phyloP scores from a whole-genome alignment of 768 basidiomycete species.

The Kwoniella bestiolae region DNA sequence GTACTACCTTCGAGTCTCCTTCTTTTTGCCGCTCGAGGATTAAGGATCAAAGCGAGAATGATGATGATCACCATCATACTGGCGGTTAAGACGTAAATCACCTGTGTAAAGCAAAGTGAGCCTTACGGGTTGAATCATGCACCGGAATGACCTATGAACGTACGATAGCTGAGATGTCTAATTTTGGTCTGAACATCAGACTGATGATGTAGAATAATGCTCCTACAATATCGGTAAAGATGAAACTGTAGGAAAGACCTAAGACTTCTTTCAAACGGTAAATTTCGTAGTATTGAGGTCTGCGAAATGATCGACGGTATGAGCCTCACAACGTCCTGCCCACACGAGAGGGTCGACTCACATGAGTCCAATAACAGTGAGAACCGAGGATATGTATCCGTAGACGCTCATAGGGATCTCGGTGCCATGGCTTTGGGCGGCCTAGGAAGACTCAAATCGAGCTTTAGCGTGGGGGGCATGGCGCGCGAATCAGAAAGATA shows the following conservation, averaged over 20 bases:
- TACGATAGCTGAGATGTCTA: slow-evolving; percentile 69
- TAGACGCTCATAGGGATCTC: slow-evolving; percentile 62
- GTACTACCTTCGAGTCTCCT: slow-evolving; percentile 15
- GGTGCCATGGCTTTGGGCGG: slow-evolving; percentile 58
- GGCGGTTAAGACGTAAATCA: slow-evolving; percentile 11
- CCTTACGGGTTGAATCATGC: no score
- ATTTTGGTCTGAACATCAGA: slow-evolving; percentile 66
- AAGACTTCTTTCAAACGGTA: slow-evolving; percentile 62
- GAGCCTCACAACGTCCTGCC: no score
- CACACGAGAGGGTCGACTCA: no score
- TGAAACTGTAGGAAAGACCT: slow-evolving; percentile 72
- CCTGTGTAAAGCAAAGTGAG: slow-evolving; percentile 6
- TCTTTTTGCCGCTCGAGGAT: slow-evolving; percentile 60
- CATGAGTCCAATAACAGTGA: slow-evolving; percentile 64
- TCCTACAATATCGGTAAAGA: slow-evolving; percentile 71
- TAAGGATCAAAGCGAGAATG: slow-evolving; percentile 68
- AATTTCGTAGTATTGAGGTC: slow-evolving; percentile 77
- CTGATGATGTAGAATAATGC: slow-evolving; percentile 72
- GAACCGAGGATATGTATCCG: slow-evolving; percentile 66
- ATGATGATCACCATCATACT: slow-evolving; percentile 60
- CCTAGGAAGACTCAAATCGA: slow-evolving; percentile 50
- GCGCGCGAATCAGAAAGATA: slow-evolving; percentile 4
- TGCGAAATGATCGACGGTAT: slow-evolving; percentile 3
- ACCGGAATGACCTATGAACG: slow-evolving; percentile 25
- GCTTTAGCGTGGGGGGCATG: no score